Percentiles rank a stretch among this genome's conserved stretches.
Conservation (phyloP, 1,139 yeast genomes). For the Nakaseomyces kungkrabaensis region DNA sequence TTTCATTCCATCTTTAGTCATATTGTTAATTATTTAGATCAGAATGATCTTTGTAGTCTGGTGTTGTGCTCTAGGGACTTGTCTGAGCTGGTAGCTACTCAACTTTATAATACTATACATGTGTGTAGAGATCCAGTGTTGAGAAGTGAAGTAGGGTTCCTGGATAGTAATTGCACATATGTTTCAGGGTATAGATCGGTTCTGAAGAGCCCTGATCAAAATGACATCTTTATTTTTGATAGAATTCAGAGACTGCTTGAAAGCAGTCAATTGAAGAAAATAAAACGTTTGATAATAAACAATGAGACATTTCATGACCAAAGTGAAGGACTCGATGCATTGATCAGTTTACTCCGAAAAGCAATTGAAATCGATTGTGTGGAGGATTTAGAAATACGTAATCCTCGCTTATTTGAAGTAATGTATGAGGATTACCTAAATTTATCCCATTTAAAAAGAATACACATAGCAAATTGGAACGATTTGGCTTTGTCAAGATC, state of each 20-base stretch:
- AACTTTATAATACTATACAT: slow-evolving; percentile 24
- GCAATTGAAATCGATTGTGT: slow-evolving; percentile 11
- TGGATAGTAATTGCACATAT: slow-evolving; percentile 27
- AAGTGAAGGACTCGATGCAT: slow-evolving; percentile 10
- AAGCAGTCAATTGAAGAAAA: slow-evolving; percentile 8
- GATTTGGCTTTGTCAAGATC: slow-evolving; percentile 10
- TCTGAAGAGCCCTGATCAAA: slow-evolving; percentile 26
- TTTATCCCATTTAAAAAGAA: slow-evolving; percentile 11
- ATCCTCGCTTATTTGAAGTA: slow-evolving; percentile 7
- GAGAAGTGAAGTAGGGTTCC: slow-evolving; percentile 20
- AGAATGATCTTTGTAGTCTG: slow-evolving; percentile 21
- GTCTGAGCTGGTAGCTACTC: slow-evolving; percentile 12
- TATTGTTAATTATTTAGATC: slow-evolving; percentile 18
- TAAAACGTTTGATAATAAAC: slow-evolving; percentile 17
- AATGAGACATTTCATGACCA: slow-evolving; percentile 20
- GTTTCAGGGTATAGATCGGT: slow-evolving; percentile 25
- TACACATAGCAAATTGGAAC: slow-evolving; percentile 10
- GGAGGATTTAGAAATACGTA: slow-evolving; percentile 16
- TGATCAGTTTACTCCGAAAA: slow-evolving; percentile 14
- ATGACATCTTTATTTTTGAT: slow-evolving; percentile 29
- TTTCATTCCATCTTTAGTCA: background rate
- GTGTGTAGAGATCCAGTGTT: slow-evolving; percentile 26
- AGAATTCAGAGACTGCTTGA: slow-evolving; percentile 24
- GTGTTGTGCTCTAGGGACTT: slow-evolving; percentile 12
- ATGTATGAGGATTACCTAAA: slow-evolving; percentile 9